Evolutionary conservation across 768 basidiomycete species (phyloP).

Genomic region (Boletus rex-veris): DNA sequence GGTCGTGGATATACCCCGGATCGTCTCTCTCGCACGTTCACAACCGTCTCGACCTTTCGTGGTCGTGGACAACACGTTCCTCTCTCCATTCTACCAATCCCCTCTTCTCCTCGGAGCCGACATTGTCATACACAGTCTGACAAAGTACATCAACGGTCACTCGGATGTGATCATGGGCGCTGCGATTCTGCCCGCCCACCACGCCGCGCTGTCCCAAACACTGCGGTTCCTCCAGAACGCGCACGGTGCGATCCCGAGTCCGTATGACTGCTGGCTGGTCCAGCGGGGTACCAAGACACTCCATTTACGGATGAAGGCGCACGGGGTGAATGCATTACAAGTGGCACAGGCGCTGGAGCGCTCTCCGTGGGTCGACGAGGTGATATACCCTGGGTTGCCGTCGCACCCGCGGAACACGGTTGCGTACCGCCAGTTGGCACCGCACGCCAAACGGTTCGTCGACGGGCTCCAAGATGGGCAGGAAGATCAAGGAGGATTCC

Average conservation of each 20-base stretch:
- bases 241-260: constrained; percentile 76
- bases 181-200: constrained; percentile 61
- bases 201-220: constrained; percentile 44
- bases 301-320: constrained; percentile 80
- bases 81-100: constrained; percentile 87
- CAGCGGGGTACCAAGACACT: constrained; percentile 92
- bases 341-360: constrained; percentile 61
- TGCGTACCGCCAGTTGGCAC: constrained; percentile 60
- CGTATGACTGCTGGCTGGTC: constrained; percentile 88
- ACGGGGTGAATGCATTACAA: constrained; percentile 77
- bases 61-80: constrained; percentile 92
- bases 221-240: constrained; percentile 91
- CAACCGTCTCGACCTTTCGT: constrained; percentile 70
- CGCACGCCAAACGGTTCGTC: constrained; percentile 68
- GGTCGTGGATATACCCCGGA: constrained; percentile 73
- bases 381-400: constrained; percentile 82
- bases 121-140: constrained; percentile 78
- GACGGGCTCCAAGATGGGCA: constrained; percentile 30
- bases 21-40: constrained; percentile 60
- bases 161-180: constrained; percentile 92
- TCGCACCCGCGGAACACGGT: constrained; percentile 62
- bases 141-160: constrained; percentile 93
- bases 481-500: constrained; percentile 56
- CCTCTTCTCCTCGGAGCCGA: constrained; percentile 85
- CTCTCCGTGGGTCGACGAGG: constrained; percentile 64